Evolutionary conservation across 2,329 filamentous ascomycete genomes (phyloP).

Genomic region (Graphilbum fragrans): DNA sequence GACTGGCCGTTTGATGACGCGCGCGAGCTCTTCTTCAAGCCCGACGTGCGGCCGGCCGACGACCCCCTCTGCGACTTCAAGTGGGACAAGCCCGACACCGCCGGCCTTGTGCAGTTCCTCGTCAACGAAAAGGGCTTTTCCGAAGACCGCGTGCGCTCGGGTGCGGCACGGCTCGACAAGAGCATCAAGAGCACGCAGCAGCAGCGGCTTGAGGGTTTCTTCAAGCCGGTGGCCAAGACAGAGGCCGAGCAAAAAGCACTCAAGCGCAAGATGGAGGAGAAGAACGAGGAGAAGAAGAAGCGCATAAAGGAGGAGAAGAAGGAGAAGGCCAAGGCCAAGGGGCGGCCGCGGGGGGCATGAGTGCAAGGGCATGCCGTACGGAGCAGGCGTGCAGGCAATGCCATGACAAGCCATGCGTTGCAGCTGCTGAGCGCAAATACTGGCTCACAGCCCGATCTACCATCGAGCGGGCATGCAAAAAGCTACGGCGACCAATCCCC

Average conservation of each 20-base stretch:
- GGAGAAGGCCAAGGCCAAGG: conserved; percentile 84
- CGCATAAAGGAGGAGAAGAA: conserved; percentile 90
- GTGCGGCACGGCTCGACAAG: conserved; percentile 70
- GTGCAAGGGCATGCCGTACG: conserved; percentile 19
- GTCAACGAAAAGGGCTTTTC: conserved; percentile 94
- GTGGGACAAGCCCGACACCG: conserved; percentile 88
- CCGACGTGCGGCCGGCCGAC: conserved; percentile 75
- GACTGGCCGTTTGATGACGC: conserved; percentile 95
- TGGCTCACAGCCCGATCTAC: too few relatives aligned
- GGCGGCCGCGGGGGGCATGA: conserved; percentile 60
- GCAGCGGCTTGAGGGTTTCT: conserved; percentile 87
- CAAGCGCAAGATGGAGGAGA: conserved; percentile 91
- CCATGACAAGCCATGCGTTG: too few relatives aligned
- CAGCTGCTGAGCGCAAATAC: too few relatives aligned
- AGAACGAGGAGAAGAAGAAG: conserved; percentile 87
- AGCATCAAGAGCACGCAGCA: conserved; percentile 87
- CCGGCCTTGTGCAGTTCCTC: conserved; percentile 79
- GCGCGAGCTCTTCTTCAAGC: conserved; percentile 80
- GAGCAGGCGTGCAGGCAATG: neutral
- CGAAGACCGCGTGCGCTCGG: conserved; percentile 80
- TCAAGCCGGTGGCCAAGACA: conserved; percentile 84
- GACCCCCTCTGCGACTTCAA: conserved; percentile 90
- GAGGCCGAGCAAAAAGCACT: conserved; percentile 71
- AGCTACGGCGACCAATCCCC: too few relatives aligned
- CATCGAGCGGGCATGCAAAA: too few relatives aligned